Percentiles rank a stretch among this genome's conserved stretches.
Conservation (phyloP, 805 yeast genomes). For the Metschnikowia reukaufii region DNA sequence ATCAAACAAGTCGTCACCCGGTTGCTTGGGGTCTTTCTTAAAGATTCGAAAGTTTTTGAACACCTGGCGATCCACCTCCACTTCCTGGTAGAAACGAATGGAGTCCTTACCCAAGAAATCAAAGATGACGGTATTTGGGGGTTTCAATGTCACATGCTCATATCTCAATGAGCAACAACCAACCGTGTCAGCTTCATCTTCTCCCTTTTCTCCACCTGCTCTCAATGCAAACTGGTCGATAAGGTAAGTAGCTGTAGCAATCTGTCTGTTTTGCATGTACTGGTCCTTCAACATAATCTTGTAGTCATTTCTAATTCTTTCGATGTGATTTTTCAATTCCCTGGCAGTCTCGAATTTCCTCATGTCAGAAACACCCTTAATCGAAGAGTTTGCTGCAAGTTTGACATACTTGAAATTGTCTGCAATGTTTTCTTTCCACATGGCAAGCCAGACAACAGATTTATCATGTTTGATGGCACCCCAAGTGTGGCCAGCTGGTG, state of each 20-base stretch:
- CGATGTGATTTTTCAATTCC: conserved; percentile 72
- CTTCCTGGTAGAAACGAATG: conserved; percentile 87
- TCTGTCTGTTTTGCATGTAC: conserved; percentile 82
- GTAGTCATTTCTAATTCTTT: conserved; percentile 73
- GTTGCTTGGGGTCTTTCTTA: conserved; percentile 83
- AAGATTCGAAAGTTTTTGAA: conserved; percentile 85
- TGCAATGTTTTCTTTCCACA: conserved; percentile 93
- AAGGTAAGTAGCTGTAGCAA: conserved; percentile 90
- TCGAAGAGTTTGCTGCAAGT: conserved; percentile 85
- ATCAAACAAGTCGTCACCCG: conserved; percentile 92
- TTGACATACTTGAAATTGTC: conserved; percentile 84
- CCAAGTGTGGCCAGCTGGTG: conserved; percentile 90
- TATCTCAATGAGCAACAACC: conserved; percentile 94
- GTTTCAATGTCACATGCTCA: conserved; percentile 83
- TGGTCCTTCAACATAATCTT: conserved; percentile 64
- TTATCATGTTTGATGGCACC: conserved; percentile 86
- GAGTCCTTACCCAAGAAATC: conserved; percentile 97
- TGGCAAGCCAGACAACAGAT: conserved; percentile 93
- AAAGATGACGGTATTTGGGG: conserved; percentile 82
- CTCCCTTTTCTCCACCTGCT: conserved; percentile 98
- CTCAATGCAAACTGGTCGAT: conserved; percentile 92
- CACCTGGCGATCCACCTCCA: conserved; percentile 87
- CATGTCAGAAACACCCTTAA: conserved; percentile 88
- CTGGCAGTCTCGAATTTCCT: conserved; percentile 94
- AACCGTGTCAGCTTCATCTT: conserved; percentile 97